phyloP scores from a whole-genome alignment of 768 basidiomycete genomes.

The Lentinula lateritia region DNA sequence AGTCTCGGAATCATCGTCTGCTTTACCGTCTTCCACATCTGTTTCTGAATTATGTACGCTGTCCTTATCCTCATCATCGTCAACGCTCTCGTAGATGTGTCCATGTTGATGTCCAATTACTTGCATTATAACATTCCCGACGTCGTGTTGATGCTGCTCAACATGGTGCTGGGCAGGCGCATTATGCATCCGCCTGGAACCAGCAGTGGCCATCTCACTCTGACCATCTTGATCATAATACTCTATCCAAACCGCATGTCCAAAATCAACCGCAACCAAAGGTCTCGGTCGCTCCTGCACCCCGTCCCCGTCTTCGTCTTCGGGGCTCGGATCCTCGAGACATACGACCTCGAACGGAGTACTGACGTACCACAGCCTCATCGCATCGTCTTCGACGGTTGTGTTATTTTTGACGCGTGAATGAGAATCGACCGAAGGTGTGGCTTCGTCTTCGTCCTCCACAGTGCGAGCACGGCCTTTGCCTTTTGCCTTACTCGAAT shows the following conservation, averaged over 20 bases:
- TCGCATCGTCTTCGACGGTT: constrained; percentile 29
- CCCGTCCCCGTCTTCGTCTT: constrained; percentile 32
- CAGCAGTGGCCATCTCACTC: constrained; percentile 11
- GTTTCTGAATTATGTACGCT: neutral
- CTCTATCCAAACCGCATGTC: constrained; percentile 83
- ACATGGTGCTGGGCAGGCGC: neutral
- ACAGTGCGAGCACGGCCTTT: constrained; percentile 9
- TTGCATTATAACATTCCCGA: neutral
- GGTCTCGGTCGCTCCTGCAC: constrained; percentile 51
- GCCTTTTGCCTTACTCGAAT: constrained; percentile 10
- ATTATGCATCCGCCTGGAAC: neutral
- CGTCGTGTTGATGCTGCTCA: neutral
- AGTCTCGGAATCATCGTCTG: constrained; percentile 12
- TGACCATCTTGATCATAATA: constrained; percentile 30
- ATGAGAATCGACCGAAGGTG: neutral
- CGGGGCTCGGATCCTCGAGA: constrained; percentile 43
- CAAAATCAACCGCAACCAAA: constrained; percentile 81
- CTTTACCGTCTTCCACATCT: neutral
- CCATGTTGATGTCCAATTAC: neutral
- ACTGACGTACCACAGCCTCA: constrained; percentile 67
- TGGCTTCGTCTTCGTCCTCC: neutral
- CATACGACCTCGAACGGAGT: constrained; percentile 70
- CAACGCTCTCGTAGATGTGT: neutral
- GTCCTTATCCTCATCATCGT: neutral
- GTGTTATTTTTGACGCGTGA: neutral